phyloP scores from a whole-genome alignment of 2,329 filamentous ascomycete genomes.

The Lachnellula occidentalis region DNA sequence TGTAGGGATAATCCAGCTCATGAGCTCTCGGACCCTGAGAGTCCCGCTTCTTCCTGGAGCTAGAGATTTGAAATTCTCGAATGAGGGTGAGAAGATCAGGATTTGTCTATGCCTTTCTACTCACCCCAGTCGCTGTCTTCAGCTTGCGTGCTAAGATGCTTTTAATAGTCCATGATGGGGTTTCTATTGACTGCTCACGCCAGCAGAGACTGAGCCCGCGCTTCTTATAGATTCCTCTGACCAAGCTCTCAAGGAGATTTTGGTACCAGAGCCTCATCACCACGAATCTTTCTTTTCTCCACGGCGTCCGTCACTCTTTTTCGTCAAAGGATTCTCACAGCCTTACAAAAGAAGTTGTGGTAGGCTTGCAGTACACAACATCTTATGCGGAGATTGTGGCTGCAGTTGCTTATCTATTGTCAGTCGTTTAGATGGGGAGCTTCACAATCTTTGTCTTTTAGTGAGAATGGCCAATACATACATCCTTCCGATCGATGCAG shows the following conservation, averaged over 20 bases:
- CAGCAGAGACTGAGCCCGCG: too few relatives aligned
- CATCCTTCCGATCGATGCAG: constrained; percentile 17
- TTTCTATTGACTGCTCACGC: too few relatives aligned
- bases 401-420: background rate
- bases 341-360: too few relatives aligned
- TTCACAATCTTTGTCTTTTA: background rate
- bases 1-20: background rate
- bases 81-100: background rate
- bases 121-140: background rate
- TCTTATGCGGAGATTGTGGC: background rate
- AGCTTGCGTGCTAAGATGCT: background rate
- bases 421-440: background rate
- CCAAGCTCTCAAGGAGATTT: too few relatives aligned
- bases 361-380: background rate
- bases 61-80: background rate
- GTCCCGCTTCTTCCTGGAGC: background rate
- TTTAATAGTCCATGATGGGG: background rate
- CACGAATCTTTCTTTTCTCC: too few relatives aligned
- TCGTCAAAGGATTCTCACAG: too few relatives aligned
- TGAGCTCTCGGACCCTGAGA: background rate
- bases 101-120: background rate
- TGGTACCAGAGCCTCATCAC: too few relatives aligned
- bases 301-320: too few relatives aligned
- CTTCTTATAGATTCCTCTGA: too few relatives aligned
- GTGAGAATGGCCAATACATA: constrained; percentile 6